Conservation (phyloP, 176 grass and related monocot species). For the Oropetium thomaeum region DNA sequence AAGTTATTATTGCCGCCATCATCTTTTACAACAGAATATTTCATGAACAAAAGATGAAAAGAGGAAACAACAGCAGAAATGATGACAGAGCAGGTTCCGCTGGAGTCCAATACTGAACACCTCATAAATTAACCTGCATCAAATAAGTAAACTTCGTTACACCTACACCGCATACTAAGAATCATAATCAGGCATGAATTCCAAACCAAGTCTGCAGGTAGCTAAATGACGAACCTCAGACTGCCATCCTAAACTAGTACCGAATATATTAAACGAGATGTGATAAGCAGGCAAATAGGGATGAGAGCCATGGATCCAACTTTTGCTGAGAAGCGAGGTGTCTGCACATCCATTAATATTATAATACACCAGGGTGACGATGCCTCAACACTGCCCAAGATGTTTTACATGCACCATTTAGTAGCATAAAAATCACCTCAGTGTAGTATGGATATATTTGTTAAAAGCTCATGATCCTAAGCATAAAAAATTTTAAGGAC, state of each 20-base stretch:
- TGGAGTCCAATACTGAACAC: background rate
- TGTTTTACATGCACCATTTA: background rate
- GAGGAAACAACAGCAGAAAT: background rate
- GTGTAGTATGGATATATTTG: background rate
- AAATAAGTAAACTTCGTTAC: slow-evolving; percentile 20
- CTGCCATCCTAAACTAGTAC: no score
- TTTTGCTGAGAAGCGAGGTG: background rate
- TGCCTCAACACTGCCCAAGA: background rate
- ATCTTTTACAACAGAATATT: slow-evolving; percentile 37
- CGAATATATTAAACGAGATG: no score
- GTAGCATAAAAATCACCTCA: background rate
- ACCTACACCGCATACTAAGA: background rate
- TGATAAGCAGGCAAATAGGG: no score
- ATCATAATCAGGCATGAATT: background rate
- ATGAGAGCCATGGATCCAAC: background rate
- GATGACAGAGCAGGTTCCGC: background rate
- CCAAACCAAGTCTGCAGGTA: slow-evolving; percentile 14
- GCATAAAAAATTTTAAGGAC: background rate
- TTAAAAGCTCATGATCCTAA: background rate
- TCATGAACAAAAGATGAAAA: slow-evolving; percentile 5
- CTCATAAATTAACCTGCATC: slow-evolving; percentile 23
- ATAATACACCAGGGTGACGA: background rate
- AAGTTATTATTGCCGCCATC: slow-evolving; percentile 37
- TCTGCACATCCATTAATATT: background rate
- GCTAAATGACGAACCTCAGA: slow-evolving; percentile 10